These are phyloP conservation scores for Pyrus bretschneideri DNA, from an alignment of 306 rosid genomes.

Conservation along the genomic window DNA sequence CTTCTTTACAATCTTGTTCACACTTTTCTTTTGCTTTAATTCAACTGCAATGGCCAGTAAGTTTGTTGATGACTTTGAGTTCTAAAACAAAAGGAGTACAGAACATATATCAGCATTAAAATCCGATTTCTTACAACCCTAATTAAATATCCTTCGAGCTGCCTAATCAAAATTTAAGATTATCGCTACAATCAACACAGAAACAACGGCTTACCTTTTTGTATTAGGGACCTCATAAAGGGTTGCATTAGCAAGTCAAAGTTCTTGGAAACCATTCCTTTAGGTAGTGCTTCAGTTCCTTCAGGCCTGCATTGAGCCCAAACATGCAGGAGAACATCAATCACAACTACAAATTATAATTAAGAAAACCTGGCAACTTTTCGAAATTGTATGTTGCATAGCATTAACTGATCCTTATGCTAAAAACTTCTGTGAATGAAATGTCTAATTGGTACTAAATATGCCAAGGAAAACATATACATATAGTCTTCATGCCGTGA, in stretches of 20 bases:
- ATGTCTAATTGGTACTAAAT: neutral
- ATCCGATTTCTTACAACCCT: neutral
- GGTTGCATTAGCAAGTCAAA: conserved; percentile 36
- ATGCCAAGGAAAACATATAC: too few relatives aligned
- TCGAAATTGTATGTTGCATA: conserved; percentile 6
- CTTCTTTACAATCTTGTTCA: conserved; percentile 43
- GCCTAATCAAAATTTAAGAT: neutral
- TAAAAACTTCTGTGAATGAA: conserved; percentile 14
- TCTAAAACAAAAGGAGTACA: conserved; percentile 19
- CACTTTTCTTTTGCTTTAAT: conserved; percentile 49
- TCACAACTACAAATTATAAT: neutral
- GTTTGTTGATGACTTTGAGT: conserved; percentile 33
- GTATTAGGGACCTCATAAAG: conserved; percentile 24
- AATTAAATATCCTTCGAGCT: neutral
- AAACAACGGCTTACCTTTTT: conserved; percentile 1
- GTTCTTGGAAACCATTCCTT: conserved; percentile 30
- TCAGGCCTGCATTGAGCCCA: conserved; percentile 15
- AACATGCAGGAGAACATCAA: neutral
- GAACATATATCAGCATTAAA: neutral
- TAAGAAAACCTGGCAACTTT: conserved; percentile 16
- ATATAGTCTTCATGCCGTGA: too few relatives aligned
- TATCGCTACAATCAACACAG: neutral
- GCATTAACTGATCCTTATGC: conserved; percentile 11
- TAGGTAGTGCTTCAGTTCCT: conserved; percentile 30
- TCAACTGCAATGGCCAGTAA: conserved; percentile 80